Evolutionary conservation across 169 alveolate species (phyloP), one percentile per base, ranked within the genome.

Genomic region (Toxoplasma gondii): DNA sequence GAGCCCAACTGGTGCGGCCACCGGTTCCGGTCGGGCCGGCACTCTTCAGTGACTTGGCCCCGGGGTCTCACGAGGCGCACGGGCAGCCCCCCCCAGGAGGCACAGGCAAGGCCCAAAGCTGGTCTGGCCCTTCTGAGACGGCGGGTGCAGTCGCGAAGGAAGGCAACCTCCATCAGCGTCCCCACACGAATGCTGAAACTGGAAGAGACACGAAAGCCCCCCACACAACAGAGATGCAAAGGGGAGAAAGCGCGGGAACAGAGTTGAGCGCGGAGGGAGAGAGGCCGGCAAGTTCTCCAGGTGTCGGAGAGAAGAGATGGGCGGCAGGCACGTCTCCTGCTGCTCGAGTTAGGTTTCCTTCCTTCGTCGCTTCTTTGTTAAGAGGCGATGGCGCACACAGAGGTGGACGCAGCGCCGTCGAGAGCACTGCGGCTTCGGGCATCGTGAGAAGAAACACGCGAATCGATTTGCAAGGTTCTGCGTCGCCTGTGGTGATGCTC

Each of bases 401-500:
- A 16, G 24, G 29, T 4, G 74, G 74, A 7, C 74, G 74, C 9
- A 16, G 74, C 34, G 7, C 74, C n/a, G 74, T 31, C n/a, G 9
- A 4, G 29, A 64, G 74, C 74, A 31, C 34, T 31, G 29, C 74
- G 29, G 34, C 74, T 16, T 16, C 34, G 1, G 74, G 74, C 5
- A 7, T 27, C n/a, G n/a, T 64, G 74, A 16, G 74, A 16, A 16
- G 74, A 64, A 64, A 64, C 74, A 64, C 74, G 74, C 74, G 1
- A 19, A 64, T 64, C 74, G 74, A 64, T 16, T 12, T 64, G n/a
- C 74, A 31, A 16, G 22, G 74, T 31, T 64, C 74, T 1, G 74
- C 74, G n/a, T 64, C 74, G 74, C 74, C 74, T 27, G 74, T 64
- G n/a, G 74, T 64, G 74, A 64, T 64, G 74, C 74, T 64, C 34